A percentile compares a stretch with the other conserved stretches of the same genome.
phyloP scores from a whole-genome alignment of 2,329 filamentous ascomycete genomes.

The Sarocladium kiliense region DNA sequence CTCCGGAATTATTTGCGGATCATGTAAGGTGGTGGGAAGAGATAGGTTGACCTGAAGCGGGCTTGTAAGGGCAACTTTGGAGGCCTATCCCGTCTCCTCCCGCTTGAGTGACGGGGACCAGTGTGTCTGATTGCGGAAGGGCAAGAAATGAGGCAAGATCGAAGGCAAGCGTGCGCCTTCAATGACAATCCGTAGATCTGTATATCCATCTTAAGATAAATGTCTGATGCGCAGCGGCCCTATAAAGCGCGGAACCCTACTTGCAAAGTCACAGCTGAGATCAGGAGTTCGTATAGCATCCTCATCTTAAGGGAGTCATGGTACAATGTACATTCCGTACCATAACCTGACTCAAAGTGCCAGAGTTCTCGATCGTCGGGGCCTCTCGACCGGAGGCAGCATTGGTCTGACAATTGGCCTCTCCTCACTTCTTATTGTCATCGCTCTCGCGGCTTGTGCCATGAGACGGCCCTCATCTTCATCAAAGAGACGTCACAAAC shows the following conservation, averaged over 20 bases:
- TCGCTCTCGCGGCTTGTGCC: not conserved
- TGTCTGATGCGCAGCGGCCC: too few species aligned
- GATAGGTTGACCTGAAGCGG: not conserved
- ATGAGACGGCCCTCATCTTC: not conserved
- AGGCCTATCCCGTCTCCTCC: not conserved
- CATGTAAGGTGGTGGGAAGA: too few species aligned
- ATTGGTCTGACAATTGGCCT: not conserved
- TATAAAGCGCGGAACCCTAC: too few species aligned
- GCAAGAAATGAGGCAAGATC: not conserved
- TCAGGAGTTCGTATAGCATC: too few species aligned
- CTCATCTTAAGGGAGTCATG: not conserved
- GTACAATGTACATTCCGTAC: not conserved
- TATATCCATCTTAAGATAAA: too few species aligned
- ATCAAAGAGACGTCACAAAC: not conserved
- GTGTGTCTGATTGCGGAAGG: not conserved
- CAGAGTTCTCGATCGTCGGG: not conserved
- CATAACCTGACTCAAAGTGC: not conserved
- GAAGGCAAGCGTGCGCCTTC: too few species aligned
- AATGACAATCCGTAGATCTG: too few species aligned
- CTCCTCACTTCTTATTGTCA: not conserved
- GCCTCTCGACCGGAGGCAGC: conserved; percentile 1
- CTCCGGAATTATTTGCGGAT: too few species aligned
- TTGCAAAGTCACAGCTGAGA: too few species aligned
- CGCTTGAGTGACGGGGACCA: not conserved
- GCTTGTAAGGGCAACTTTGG: not conserved